Base-by-base conservation (phyloP, 2,329 filamentous ascomycete species). In the Xylariaceae sp. region DNA sequence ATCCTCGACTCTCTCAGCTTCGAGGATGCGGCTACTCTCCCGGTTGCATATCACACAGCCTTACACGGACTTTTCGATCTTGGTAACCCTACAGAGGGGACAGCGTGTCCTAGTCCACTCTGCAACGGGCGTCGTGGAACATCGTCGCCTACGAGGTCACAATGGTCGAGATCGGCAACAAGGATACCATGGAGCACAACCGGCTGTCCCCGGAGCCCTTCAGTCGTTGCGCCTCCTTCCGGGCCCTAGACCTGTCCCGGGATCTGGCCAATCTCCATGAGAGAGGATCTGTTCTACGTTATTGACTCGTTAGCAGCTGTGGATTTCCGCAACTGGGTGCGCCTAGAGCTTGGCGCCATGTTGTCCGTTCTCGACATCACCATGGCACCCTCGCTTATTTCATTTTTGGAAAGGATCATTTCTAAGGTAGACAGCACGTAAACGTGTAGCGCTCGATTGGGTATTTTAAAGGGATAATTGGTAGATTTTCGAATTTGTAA, bases 111-210 rank as follows among this genome's bases (percentile, higher is more conserved):
- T 50, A 2, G 42, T 50, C 20, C 48, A 50, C 21, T 50, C 48
- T 7, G 48, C 37, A 7, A 42, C 48, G 16, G 48, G 62, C 29
- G 4, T 60, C 57, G 1, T 67, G 59, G 59, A 12, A 57, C 1
- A 47, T 63, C 6, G n/a, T 50, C 1, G 63, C 65, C 4, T 57
- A 65, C n/a, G 59, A 54, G 10, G 65, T 63, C 16, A 57, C 9
- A 3, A 60, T 65, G 50, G 53, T 66, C 1, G 63, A 66, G 18
- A 62, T 63, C 20, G 59, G 59, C 1, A 65, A 67, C 42, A 26
- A 47, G 4, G 63, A 66, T 29, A 59, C 61, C 9, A 5, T 65
- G 0, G 60, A 66, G 1, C 44, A 59, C 0, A 58, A 61, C 14
- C 51, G 29, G 0, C 42, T 67, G 1, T 16, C 60, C 2, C 66